Percentiles rank a stretch among this genome's conserved stretches.
Evolutionary conservation across 495 filamentous ascomycete species (phyloP).

Genomic region (Trichoderma asperelloides): DNA sequence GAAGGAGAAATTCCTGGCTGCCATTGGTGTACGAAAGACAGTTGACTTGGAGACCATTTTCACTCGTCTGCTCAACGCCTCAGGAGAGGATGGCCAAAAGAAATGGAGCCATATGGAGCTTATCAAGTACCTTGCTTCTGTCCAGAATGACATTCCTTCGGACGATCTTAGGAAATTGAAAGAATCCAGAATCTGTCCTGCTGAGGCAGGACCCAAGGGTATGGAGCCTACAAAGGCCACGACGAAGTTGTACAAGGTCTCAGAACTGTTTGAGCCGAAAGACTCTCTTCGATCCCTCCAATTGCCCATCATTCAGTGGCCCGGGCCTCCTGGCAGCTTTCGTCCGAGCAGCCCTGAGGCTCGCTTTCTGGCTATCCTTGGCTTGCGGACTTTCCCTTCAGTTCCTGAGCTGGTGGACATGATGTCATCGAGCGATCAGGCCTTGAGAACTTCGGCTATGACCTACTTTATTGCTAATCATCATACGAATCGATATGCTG

Average conservation of each 20-base stretch:
- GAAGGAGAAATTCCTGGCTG: constrained; percentile 79
- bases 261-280: constrained; percentile 78
- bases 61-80: constrained; percentile 60
- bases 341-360: constrained; percentile 56
- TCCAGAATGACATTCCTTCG: constrained; percentile 78
- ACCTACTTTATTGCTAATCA: constrained; percentile 77
- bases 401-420: constrained; percentile 64
- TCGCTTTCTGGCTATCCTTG: constrained; percentile 60
- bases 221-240: constrained; percentile 33
- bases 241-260: constrained; percentile 60
- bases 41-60: constrained; percentile 92
- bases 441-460: constrained; percentile 55
- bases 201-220: constrained; percentile 50
- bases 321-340: constrained; percentile 53
- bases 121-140: constrained; percentile 85
- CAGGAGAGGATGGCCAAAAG: constrained; percentile 32
- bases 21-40: constrained; percentile 77
- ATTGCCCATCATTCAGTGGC: constrained; percentile 78
- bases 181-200: constrained; percentile 68
- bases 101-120: constrained; percentile 92
- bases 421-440: constrained; percentile 56
- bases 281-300: constrained; percentile 56
- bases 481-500: constrained; percentile 62
- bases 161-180: constrained; percentile 75
- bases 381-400: constrained; percentile 58